Percentiles rank a stretch among this genome's conserved stretches.
phyloP scores from a whole-genome alignment of 2,329 filamentous ascomycete genomes.

The Fusarium nelsonii region DNA sequence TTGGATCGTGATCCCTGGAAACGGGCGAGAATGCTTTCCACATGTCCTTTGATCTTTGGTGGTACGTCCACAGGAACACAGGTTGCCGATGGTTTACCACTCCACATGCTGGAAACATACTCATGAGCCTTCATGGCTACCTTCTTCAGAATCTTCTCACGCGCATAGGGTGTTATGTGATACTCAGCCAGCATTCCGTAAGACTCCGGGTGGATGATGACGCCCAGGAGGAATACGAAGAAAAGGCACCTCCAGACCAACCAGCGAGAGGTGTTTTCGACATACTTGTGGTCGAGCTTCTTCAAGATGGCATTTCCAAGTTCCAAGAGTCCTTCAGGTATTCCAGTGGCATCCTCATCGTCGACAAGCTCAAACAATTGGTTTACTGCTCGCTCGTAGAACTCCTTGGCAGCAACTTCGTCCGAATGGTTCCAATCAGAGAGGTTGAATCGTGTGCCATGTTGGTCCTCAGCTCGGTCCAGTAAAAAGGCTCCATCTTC shows the following conservation, averaged over 20 bases:
- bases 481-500: constrained; percentile 93
- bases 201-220: constrained; percentile 89
- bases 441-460: constrained; percentile 77
- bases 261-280: constrained; percentile 82
- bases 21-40: constrained; percentile 77
- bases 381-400: constrained; percentile 85
- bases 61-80: constrained; percentile 62
- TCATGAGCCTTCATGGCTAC: constrained; percentile 85
- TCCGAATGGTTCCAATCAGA: constrained; percentile 82
- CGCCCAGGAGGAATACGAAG: constrained; percentile 84
- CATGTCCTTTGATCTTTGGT: constrained; percentile 72
- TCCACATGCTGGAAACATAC: constrained; percentile 84
- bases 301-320: constrained; percentile 86
- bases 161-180: constrained; percentile 90
- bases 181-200: constrained; percentile 85
- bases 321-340: constrained; percentile 86
- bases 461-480: constrained; percentile 84
- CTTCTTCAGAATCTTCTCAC: constrained; percentile 83
- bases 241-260: constrained; percentile 94
- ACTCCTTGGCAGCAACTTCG: constrained; percentile 85
- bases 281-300: constrained; percentile 78
- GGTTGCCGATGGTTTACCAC: constrained; percentile 70
- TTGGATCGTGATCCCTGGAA: constrained; percentile 68
- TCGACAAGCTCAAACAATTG: constrained; percentile 88
- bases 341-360: constrained; percentile 84